A percentile compares a stretch with the other conserved stretches of the same genome.
Evolutionary conservation across 139 green algal species (phyloP).

Genomic region (Deuterostichococcus epilithicus): DNA sequence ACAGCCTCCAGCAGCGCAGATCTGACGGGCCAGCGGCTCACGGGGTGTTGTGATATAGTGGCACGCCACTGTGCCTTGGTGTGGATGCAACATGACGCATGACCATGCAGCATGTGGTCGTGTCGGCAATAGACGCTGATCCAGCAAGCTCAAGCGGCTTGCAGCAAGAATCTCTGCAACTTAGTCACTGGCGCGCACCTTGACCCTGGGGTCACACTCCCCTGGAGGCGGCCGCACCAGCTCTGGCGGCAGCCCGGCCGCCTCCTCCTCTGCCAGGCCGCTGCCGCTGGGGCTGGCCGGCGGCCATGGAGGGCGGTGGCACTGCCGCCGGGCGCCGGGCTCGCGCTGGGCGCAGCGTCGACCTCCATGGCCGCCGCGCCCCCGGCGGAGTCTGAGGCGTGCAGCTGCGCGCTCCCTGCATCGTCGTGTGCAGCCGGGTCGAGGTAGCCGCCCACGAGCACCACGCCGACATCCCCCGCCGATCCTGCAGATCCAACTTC

Average conservation of each 20-base stretch:
- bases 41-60: no score
- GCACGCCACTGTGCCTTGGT: no score
- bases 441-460: conserved; percentile 4
- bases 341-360: not conserved
- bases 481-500: not conserved
- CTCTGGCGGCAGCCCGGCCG: conserved; percentile 5
- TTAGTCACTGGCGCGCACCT: not conserved
- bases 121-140: no score
- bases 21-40: no score
- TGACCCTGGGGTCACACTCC: conserved; percentile 2
- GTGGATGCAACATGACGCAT: no score
- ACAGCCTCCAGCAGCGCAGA: no score
- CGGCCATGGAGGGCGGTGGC: not conserved
- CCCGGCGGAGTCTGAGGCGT: not conserved
- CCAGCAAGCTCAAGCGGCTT: no score
- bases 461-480: conserved; percentile 10
- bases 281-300: not conserved
- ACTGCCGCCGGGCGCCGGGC: no score
- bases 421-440: not conserved
- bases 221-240: conserved; percentile 5
- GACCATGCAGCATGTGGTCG: no score
- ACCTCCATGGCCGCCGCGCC: not conserved
- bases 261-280: not conserved
- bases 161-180: no score
- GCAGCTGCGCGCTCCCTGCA: not conserved